Evolutionary conservation across 371 early-diverging fungal genomes (phyloP).

Genomic region (Nosema granulosis): DNA sequence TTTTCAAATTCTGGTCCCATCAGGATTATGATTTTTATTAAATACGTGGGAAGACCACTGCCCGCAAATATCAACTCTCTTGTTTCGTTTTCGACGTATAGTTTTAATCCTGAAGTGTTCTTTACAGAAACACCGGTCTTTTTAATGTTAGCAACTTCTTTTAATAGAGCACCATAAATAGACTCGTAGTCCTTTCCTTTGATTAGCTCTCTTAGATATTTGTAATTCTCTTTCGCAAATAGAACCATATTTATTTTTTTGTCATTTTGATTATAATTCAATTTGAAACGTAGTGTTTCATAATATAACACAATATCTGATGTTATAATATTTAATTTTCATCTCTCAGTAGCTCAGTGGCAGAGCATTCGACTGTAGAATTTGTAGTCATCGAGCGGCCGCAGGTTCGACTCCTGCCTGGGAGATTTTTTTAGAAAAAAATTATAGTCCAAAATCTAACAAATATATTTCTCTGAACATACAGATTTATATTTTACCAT

Average conservation of each 20-base stretch:
- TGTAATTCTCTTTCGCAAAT: too few species aligned
- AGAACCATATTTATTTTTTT: too few species aligned
- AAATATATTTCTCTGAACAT: too few species aligned
- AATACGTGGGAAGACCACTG: constrained; percentile 28
- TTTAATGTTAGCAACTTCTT: constrained; percentile 21
- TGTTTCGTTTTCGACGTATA: constrained; percentile 30
- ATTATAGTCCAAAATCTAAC: too few species aligned
- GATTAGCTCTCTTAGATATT: constrained; percentile 22
- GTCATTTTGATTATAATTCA: too few species aligned
- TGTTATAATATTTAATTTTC: too few species aligned
- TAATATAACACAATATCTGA: not conserved
- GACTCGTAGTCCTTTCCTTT: constrained; percentile 21
- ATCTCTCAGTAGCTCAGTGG: constrained; percentile 67
- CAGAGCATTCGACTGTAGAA: constrained; percentile 68
- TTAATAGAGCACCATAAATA: constrained; percentile 10
- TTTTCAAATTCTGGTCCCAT: constrained; percentile 23
- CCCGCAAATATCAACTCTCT: constrained; percentile 17
- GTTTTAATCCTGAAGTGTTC: constrained; percentile 14
- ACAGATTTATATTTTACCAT: too few species aligned
- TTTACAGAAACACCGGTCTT: not conserved
- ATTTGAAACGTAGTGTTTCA: not conserved
- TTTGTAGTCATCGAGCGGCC: constrained; percentile 64
- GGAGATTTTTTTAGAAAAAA: constrained; percentile 68
- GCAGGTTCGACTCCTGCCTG: constrained; percentile 67
- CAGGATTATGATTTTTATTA: constrained; percentile 33